phyloP scores from a whole-genome alignment of 257 asterid genomes.

The Parsonsia alboflavescens region DNA sequence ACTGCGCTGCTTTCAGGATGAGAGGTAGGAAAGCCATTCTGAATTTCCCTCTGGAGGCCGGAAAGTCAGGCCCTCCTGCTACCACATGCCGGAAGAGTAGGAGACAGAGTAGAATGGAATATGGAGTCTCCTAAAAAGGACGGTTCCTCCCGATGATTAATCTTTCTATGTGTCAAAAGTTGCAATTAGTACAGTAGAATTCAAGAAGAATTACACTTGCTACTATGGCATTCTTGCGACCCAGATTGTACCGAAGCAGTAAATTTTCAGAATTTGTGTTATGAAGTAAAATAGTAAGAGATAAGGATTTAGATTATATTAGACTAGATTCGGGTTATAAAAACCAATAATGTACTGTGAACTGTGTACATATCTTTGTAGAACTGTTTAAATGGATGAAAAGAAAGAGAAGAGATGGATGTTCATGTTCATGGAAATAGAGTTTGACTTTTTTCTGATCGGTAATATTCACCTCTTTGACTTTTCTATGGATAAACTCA shows the following conservation, averaged over 20 bases:
- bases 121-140: neutral
- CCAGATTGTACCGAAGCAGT: neutral
- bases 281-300: too few species aligned
- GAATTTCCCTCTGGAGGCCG: slow-evolving; percentile 80
- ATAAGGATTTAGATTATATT: neutral
- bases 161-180: neutral
- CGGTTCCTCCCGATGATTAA: neutral
- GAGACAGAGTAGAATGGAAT: slow-evolving; percentile 15
- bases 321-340: neutral
- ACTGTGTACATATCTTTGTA: neutral
- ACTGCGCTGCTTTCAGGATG: slow-evolving; percentile 80
- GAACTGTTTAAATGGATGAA: neutral
- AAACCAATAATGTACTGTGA: neutral
- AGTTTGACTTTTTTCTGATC: neutral
- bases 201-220: too few species aligned
- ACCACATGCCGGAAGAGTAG: slow-evolving; percentile 44
- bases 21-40: slow-evolving; percentile 71
- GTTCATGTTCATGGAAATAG: neutral
- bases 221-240: neutral
- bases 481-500: neutral
- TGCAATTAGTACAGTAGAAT: neutral
- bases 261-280: neutral
- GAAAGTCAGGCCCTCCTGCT: slow-evolving; percentile 51
- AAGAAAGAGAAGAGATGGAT: neutral
- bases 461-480: neutral